phyloP scores from a whole-genome alignment of 140 eudicot species.

The Ambrosia hybrid region DNA sequence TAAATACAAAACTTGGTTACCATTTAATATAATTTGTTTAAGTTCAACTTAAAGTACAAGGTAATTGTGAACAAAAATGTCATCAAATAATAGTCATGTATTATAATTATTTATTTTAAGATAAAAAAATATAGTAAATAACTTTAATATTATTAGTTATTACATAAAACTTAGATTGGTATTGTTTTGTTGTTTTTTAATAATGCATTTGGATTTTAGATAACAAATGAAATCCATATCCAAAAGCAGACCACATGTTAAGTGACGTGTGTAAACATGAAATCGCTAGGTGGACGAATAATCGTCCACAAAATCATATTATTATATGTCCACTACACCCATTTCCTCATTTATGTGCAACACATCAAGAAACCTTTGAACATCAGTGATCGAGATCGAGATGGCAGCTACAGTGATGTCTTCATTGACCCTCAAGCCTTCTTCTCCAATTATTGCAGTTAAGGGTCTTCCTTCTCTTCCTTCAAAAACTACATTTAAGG shows the following conservation, averaged over 20 bases:
- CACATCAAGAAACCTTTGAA: not conserved
- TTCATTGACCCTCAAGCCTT: slow-evolving; percentile 67
- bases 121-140: too few species aligned
- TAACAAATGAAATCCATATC: slow-evolving; percentile 61
- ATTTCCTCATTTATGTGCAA: not conserved
- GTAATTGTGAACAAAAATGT: too few species aligned
- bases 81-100: too few species aligned
- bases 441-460: slow-evolving; percentile 46
- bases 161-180: too few species aligned
- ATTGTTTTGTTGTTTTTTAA: too few species aligned
- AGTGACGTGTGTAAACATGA: slow-evolving; percentile 50
- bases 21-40: too few species aligned
- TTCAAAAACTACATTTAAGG: slow-evolving; percentile 44
- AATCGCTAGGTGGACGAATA: slow-evolving; percentile 29
- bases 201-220: slow-evolving; percentile 17
- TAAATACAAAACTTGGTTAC: too few species aligned
- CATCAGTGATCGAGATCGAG: not conserved
- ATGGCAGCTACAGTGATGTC: slow-evolving; percentile 83
- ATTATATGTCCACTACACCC: not conserved
- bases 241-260: slow-evolving; percentile 39
- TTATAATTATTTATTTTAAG: too few species aligned
- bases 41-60: too few species aligned
- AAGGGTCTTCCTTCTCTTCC: slow-evolving; percentile 84
- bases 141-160: too few species aligned
- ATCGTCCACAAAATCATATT: not conserved